Base-by-base conservation (phyloP, 1,284 basidiomycete species). In the Ceratobasidium papillatum region DNA sequence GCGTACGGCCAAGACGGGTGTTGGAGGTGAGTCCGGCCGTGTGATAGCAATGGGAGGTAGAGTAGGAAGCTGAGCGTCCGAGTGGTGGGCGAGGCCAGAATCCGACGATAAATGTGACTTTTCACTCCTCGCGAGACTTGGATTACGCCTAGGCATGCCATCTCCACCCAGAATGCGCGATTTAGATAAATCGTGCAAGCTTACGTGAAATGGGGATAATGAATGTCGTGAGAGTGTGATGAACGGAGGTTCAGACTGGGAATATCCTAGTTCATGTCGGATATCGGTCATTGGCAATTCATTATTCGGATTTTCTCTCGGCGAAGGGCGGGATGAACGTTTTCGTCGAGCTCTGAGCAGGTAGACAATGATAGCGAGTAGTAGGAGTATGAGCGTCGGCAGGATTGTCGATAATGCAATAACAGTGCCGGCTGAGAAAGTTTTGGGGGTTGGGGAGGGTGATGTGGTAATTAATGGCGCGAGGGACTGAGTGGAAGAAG, bases 381-480 rank as follows among this genome's bases (percentile, higher is more conserved):
- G 36, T 25, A 43, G 9, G 49, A 56, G 19, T 36, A 69, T 56
- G 22, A 69, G 41, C 1, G 65, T 51, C 19, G 65, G 65, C 9
- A 69, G 52, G 8, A 69, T 36, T 12, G 65, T 69, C 9, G 65
- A 69, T 14, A 69, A 36, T n/a, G 65, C 65, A 69, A 69, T 69
- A 22, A 69, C 51, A 2, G 65, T 69, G 17, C 51, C 52, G 9
- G 65, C 51, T 41, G 65, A 69, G 52, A 69, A 66, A 22, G 27
- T 11, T 9, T 25, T 61, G 36, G 58, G n/a, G 9, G 58, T 61
- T 36, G 58, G 58, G 36, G 32, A 61, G 19, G 34, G 58, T 17
- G 32, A 41, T 41, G 58, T 11, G 19, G 34, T 14, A 41, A n/a
- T 9, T n/a, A n/a, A 22, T 41, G 34, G 2, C 38, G 27, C 19